A percentile compares a stretch with the other conserved stretches of the same genome.
Conservation (phyloP, 345 rosid species). For the Cochlearia excelsa region DNA sequence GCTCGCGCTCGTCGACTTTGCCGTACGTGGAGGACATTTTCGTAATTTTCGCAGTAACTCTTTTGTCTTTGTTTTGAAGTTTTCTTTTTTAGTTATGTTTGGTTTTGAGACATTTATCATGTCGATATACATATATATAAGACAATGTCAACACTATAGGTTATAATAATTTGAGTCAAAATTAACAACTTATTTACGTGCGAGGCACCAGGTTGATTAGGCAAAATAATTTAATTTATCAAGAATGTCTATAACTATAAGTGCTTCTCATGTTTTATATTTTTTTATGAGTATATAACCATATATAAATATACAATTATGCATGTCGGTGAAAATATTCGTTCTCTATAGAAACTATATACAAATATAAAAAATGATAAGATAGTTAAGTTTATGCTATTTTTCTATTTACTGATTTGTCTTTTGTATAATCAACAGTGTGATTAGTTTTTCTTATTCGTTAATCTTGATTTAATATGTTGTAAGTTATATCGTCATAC, state of each 20-base stretch:
- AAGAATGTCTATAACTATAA: conserved; percentile 6
- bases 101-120: background rate
- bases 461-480: background rate
- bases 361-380: too few relatives aligned
- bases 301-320: background rate
- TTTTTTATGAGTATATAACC: background rate
- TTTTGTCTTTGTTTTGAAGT: conserved; percentile 1
- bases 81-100: too few relatives aligned
- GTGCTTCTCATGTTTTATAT: conserved; percentile 34
- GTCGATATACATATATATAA: background rate
- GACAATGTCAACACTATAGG: too few relatives aligned
- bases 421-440: too few relatives aligned
- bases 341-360: background rate
- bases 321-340: conserved; percentile 17
- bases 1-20: conserved; percentile 57
- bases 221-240: background rate
- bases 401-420: too few relatives aligned
- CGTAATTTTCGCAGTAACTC: conserved; percentile 9
- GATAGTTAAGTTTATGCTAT: too few relatives aligned
- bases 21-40: conserved; percentile 55
- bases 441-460: too few relatives aligned
- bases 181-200: conserved; percentile 21
- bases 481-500: background rate
- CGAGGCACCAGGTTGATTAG: conserved; percentile 24
- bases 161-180: conserved; percentile 10